Evolutionary conservation across 2,329 filamentous ascomycete species (phyloP).

Genomic region (Ascochyta fabae): DNA sequence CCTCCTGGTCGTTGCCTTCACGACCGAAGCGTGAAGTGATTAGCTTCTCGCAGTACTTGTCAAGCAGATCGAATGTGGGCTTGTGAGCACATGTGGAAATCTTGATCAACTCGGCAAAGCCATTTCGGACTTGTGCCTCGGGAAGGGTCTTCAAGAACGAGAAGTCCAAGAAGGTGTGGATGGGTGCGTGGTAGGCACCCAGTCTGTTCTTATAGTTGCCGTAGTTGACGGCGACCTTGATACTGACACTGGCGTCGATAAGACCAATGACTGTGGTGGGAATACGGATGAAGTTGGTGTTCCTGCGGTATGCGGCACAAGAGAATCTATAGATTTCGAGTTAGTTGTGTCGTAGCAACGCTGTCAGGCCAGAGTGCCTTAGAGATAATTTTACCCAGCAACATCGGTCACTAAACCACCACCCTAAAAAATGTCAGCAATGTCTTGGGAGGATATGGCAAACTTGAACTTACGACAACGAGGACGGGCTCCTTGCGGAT

Average conservation of each 20-base stretch:
- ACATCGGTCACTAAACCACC: constrained; percentile 59
- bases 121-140: constrained; percentile 72
- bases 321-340: constrained; percentile 51
- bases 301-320: constrained; percentile 73
- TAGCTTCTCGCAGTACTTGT: constrained; percentile 72
- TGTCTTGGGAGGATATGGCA: not conserved
- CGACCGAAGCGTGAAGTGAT: constrained; percentile 71
- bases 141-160: constrained; percentile 73
- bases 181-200: constrained; percentile 74
- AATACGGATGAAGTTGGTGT: constrained; percentile 75
- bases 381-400: constrained; percentile 66
- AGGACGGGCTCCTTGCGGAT: constrained; percentile 63
- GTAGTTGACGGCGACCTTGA: constrained; percentile 81
- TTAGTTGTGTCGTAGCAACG: constrained; percentile 30
- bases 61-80: constrained; percentile 70
- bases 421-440: constrained; percentile 24
- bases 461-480: constrained; percentile 37
- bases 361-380: constrained; percentile 58
- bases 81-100: constrained; percentile 74
- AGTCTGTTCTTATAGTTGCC: constrained; percentile 78
- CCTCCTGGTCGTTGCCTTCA: constrained; percentile 62
- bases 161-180: constrained; percentile 77
- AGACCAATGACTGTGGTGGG: constrained; percentile 78
- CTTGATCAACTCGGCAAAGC: constrained; percentile 78
- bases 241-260: constrained; percentile 76